Percentiles rank a stretch among this genome's conserved stretches.
Evolutionary conservation across 768 basidiomycete species (phyloP).

Genomic region (Candolleomyces efflorescens): DNA sequence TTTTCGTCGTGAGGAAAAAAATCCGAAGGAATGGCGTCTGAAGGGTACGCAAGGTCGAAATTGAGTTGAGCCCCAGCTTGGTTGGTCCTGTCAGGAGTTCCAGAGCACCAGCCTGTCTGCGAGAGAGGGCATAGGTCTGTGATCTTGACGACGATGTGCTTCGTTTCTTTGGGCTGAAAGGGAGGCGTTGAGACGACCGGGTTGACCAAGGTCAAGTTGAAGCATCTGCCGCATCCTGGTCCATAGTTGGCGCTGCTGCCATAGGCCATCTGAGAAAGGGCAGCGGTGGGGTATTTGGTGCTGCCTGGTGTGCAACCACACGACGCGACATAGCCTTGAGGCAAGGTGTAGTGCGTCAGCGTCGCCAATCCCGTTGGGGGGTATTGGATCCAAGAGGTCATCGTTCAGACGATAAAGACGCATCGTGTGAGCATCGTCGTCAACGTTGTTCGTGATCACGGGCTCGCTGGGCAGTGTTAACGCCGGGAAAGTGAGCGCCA

Average conservation of each 20-base stretch:
- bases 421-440: neutral
- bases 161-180: slow-evolving; percentile 58
- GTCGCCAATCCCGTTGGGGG: slow-evolving; percentile 61
- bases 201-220: slow-evolving; percentile 70
- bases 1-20: slow-evolving; percentile 74
- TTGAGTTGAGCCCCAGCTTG: slow-evolving; percentile 72
- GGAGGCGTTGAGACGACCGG: slow-evolving; percentile 64
- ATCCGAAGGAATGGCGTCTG: slow-evolving; percentile 57
- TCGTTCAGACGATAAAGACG: neutral
- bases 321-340: slow-evolving; percentile 55
- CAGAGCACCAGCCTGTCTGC: slow-evolving; percentile 65
- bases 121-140: slow-evolving; percentile 76
- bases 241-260: slow-evolving; percentile 70
- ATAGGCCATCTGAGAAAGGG: slow-evolving; percentile 75
- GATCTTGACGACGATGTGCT: slow-evolving; percentile 69
- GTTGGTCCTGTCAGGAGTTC: slow-evolving; percentile 56
- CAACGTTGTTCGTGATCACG: neutral
- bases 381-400: slow-evolving; percentile 59
- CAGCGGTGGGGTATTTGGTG: slow-evolving; percentile 74
- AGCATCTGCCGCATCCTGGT: slow-evolving; percentile 74
- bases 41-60: slow-evolving; percentile 82
- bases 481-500: neutral
- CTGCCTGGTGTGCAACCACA: slow-evolving; percentile 73
- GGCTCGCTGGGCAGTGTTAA: neutral
- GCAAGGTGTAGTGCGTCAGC: slow-evolving; percentile 71